phyloP scores from a whole-genome alignment of 73 alveolate genomes.

The Paramecium octaurelia region DNA sequence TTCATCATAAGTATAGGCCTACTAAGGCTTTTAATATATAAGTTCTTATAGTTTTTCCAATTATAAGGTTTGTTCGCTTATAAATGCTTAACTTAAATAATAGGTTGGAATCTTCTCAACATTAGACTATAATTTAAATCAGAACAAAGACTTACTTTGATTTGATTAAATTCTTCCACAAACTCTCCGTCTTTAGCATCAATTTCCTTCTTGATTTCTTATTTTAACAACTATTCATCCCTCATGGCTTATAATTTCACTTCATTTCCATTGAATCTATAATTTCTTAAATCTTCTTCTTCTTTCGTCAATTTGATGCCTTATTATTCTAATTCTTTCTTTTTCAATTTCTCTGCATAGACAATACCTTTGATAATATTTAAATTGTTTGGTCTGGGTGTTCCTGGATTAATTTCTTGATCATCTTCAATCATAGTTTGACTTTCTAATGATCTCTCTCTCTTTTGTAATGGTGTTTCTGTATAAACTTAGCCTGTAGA shows the following conservation, averaged over 20 bases:
- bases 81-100: not conserved
- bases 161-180: not conserved
- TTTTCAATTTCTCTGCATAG: conserved; percentile 31
- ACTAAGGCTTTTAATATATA: not conserved
- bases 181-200: not conserved
- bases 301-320: not conserved
- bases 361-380: not conserved
- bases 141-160: not conserved
- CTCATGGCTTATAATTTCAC: not conserved
- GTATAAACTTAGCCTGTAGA: conserved; percentile 45
- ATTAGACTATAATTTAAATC: not conserved
- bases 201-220: not conserved
- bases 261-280: not conserved
- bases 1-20: not conserved
- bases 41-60: not conserved
- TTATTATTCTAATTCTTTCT: not conserved
- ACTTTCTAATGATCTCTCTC: not conserved
- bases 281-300: not conserved
- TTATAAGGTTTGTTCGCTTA: not conserved
- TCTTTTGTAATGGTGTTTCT: not conserved
- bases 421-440: not conserved
- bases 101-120: not conserved
- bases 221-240: not conserved
- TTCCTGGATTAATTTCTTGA: not conserved
- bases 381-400: not conserved